Evolutionary conservation across 2,329 filamentous ascomycete species (phyloP), one percentile per base, ranked within the genome.

Genomic region (Exophiala alcalophila): DNA sequence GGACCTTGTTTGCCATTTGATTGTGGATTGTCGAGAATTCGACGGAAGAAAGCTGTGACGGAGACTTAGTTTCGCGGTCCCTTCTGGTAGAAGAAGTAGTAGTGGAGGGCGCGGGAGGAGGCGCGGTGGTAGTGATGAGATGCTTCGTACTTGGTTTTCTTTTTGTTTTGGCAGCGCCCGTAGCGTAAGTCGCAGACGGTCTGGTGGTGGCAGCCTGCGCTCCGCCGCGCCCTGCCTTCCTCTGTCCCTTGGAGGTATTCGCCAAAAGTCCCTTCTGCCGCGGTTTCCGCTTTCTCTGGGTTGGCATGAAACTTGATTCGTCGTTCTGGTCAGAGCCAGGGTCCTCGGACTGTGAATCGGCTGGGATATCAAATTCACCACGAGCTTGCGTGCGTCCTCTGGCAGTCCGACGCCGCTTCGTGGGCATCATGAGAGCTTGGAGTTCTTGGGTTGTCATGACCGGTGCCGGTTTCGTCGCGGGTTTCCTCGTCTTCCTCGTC

Each of bases 51-150:
- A 45, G 50, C 49, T 54, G 47, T 43, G 46, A 55, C 16, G 42
- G 45, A 52, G 50, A 54, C 46, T 52, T 54, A 54, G 50, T 49
- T 54, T 52, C 37, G 44, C 39, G 46, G 29, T 44, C 50, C 45
- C 34, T 38, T 32, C 40, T 39, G 23, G 26, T 28, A 41, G n/a
- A n/a, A n/a, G 38, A 47, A 29, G 46, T 45, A 43, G 47, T 37
- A 23, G 44, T 39, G 36, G 47, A 47, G 44, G 49, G 44, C 51
- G 51, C 40, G 36, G 39, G 37, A 41, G 49, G 29, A 38, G 46
- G 41, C 41, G 49, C 39, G 21, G 47, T 48, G 36, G 21, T 49
- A 48, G 43, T 49, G 44, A 36, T 55, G 33, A 47, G 33, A 37
- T 45, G 39, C 25, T 36, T 45, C 49, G 47, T 53, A 49, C 48